Evolutionary conservation across 495 filamentous ascomycete genomes (phyloP).

Genomic region (Penicillium subrubescens): DNA sequence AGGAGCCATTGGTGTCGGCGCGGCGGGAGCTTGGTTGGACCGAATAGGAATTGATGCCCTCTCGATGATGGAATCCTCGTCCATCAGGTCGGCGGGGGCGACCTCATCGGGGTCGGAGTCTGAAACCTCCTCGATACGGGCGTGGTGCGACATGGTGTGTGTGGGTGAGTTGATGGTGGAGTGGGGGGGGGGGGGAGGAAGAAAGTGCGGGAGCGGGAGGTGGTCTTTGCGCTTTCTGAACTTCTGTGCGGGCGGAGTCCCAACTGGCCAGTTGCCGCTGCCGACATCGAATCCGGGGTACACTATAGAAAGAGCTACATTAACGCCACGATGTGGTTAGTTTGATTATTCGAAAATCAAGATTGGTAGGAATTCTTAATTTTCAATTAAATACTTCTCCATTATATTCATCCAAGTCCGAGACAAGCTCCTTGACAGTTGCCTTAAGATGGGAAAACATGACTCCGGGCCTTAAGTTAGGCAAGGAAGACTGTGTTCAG

Average conservation of each 20-base stretch:
- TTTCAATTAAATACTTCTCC: too few relatives aligned
- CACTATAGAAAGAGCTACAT: neutral
- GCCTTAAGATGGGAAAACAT: too few relatives aligned
- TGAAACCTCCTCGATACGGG: constrained; percentile 85
- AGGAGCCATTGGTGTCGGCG: constrained; percentile 7
- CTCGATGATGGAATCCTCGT: constrained; percentile 44
- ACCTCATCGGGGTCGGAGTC: constrained; percentile 76
- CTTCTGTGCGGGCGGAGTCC: constrained; percentile 17
- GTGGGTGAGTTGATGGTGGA: constrained; percentile 3
- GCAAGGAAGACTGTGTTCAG: neutral
- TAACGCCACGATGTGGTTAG: neutral
- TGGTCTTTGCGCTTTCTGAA: constrained; percentile 7
- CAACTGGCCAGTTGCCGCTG: constrained; percentile 6
- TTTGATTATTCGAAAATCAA: neutral
- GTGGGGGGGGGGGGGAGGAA: constrained; percentile 1
- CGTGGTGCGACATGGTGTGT: constrained; percentile 70
- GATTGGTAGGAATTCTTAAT: neutral
- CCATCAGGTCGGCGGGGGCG: constrained; percentile 70
- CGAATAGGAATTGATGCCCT: constrained; percentile 27
- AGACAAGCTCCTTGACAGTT: too few relatives aligned
- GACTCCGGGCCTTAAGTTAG: neutral
- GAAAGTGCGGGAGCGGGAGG: constrained; percentile 24
- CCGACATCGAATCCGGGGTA: neutral
- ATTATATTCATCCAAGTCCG: too few relatives aligned
- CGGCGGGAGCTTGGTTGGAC: constrained; percentile 3